A percentile compares a stretch with the other conserved stretches of the same genome.
phyloP scores from a whole-genome alignment of 148 eudicot species.

The Tetragonia tetragonoides region DNA sequence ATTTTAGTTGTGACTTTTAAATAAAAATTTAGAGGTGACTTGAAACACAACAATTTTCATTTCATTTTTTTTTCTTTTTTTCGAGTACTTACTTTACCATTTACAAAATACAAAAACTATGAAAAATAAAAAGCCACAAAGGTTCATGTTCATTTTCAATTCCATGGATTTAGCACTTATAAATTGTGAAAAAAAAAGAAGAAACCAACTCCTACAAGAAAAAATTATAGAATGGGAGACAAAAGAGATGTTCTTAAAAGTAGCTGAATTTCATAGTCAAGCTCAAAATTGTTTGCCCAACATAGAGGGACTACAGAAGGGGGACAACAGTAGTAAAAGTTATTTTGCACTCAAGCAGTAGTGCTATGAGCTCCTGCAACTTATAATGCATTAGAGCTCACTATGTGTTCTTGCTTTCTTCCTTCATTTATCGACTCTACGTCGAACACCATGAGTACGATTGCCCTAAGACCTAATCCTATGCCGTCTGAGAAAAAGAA shows the following conservation, averaged over 20 bases:
- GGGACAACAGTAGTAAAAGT: not conserved
- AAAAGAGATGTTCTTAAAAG: not conserved
- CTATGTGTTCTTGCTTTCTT: not conserved
- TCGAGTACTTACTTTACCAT: no score
- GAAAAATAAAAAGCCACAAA: no score
- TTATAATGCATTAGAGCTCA: not conserved
- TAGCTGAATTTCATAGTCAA: slow-evolving; percentile 12
- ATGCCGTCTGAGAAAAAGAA: not conserved
- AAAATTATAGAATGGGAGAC: no score
- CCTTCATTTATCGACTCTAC: slow-evolving; percentile 5
- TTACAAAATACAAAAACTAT: no score
- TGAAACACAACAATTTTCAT: no score
- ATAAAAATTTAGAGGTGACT: no score
- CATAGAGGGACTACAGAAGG: slow-evolving; percentile 15
- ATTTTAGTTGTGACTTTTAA: no score
- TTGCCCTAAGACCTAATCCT: slow-evolving; percentile 8
- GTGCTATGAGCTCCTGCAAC: not conserved
- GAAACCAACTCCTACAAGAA: not conserved
- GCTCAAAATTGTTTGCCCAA: slow-evolving; percentile 19
- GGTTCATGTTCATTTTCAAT: no score
- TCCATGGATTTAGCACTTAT: no score
- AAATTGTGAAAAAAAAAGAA: no score
- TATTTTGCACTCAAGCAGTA: slow-evolving; percentile 8
- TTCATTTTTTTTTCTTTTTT: no score
- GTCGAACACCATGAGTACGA: slow-evolving; percentile 9